Base-by-base conservation (phyloP, 2,329 filamentous ascomycete species). In the Colletotrichum godetiae region DNA sequence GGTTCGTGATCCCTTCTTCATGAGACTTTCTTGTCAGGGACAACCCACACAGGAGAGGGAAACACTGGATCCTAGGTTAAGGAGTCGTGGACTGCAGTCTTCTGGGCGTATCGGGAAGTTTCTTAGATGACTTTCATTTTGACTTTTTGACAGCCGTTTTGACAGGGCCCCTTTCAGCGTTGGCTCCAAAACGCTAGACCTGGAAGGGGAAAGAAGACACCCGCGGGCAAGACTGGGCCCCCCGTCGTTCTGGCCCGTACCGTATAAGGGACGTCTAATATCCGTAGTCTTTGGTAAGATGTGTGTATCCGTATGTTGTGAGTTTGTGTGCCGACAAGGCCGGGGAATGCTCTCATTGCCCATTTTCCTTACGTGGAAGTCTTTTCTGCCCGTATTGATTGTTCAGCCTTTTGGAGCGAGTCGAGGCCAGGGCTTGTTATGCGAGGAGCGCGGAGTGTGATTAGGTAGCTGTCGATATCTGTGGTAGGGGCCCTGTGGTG, bases 181-280 rank as follows among this genome's bases (percentile, higher is more conserved):
- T 27, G 33, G 22, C 62, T 22, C 33, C 24, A 27, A 24, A 56
- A 72, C 59, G 69, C 65, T 68, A 68, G 35, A 11, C 65, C 68
- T 35, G 11, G 24, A 72, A 64, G 10, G 53, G 66, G 22, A 72
- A 72, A 62, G 52, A 24, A n/a, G 55, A 42, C 29, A 56, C 22
- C 15, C 37, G 27, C 42, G 69, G 59, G 42, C 70, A 65, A 56
- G 62, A 63, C 22, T 73, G 66, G 66, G 57, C 37, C 37, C 37
- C 13, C 37, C 13, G 37, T 46, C 53, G 31, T 35, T 49, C 42
- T 49, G 42, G 42, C 19, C 19, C 19, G 42, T 49, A 49, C 42
- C 42, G 19, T 49, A n/a, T 49, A 49, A n/a, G 19, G 52, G 24
- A n/a, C 53, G 37, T 68, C 57, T 42, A 19, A 42, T 42, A 42